These are phyloP conservation scores for Cetradonia linearis DNA, from an alignment of 495 filamentous ascomycete species.

Conservation along the genomic window DNA sequence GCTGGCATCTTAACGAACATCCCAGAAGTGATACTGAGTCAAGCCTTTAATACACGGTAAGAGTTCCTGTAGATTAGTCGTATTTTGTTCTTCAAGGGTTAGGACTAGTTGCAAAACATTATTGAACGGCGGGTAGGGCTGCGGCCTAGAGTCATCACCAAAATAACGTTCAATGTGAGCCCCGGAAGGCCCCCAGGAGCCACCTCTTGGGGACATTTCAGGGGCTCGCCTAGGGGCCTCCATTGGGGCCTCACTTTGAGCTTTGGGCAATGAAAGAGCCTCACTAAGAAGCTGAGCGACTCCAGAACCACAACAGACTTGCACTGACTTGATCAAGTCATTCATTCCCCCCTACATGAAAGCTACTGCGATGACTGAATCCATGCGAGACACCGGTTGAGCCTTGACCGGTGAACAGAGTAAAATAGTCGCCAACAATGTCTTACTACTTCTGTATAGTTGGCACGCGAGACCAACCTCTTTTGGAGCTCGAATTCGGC, in stretches of 20 bases:
- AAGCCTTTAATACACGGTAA: neutral
- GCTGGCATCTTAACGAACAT: neutral
- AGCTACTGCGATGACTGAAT: neutral
- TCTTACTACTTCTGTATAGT: slow-evolving; percentile 96
- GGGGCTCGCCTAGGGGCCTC: too few relatives aligned
- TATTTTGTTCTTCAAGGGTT: neutral
- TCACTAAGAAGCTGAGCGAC: neutral
- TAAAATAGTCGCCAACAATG: slow-evolving; percentile 40
- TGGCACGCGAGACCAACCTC: slow-evolving; percentile 83
- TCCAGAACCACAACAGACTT: neutral
- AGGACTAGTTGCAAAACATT: neutral
- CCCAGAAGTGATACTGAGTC: neutral
- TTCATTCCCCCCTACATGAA: neutral
- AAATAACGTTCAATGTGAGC: too few relatives aligned
- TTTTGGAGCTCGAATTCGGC: slow-evolving; percentile 94
- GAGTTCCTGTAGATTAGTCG: neutral
- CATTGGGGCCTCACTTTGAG: too few relatives aligned
- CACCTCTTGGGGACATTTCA: too few relatives aligned
- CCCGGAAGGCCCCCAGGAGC: too few relatives aligned
- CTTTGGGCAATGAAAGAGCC: neutral
- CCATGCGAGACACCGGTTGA: neutral
- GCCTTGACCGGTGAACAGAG: neutral
- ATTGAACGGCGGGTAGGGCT: too few relatives aligned
- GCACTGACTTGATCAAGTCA: neutral
- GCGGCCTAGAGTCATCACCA: too few relatives aligned